Conservation (phyloP, 2,329 filamentous ascomycete genomes). For the Exophiala alcalophila region DNA sequence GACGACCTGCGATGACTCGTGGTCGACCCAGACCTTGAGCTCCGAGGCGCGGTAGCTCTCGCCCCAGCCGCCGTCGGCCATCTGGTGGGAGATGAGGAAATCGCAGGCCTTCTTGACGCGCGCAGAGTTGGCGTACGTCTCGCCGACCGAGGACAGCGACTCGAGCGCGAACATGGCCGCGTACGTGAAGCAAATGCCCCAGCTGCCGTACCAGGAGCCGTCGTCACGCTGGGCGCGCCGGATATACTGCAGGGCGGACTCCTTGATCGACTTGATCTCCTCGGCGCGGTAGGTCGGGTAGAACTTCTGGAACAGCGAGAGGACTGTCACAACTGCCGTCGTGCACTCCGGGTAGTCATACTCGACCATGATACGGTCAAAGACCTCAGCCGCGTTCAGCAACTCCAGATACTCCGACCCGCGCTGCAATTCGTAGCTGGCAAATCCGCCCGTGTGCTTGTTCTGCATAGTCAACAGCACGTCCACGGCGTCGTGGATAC, state of each 20-base stretch:
- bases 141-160: constrained; percentile 74
- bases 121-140: constrained; percentile 72
- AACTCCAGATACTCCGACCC: constrained; percentile 75
- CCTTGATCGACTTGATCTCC: constrained; percentile 73
- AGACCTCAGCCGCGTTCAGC: constrained; percentile 94
- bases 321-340: constrained; percentile 83
- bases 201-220: constrained; percentile 96
- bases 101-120: constrained; percentile 73
- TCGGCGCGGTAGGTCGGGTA: constrained; percentile 75
- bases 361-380: constrained; percentile 96
- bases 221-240: constrained; percentile 72
- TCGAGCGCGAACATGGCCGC: constrained; percentile 95
- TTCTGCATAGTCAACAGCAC: constrained; percentile 92
- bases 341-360: constrained; percentile 99
- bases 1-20: constrained; percentile 77
- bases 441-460: constrained; percentile 70
- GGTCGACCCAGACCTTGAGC: constrained; percentile 67
- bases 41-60: constrained; percentile 90
- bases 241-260: constrained; percentile 76
- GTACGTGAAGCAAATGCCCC: constrained; percentile 98
- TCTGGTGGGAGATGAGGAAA: constrained; percentile 81
- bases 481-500: constrained; percentile 84
- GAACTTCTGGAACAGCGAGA: constrained; percentile 75
- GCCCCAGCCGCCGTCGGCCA: constrained; percentile 90
- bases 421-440: constrained; percentile 82